These are phyloP conservation scores for Sporothrix curviconia DNA, from an alignment of 2,329 filamentous ascomycete species.

Conservation along the genomic window DNA sequence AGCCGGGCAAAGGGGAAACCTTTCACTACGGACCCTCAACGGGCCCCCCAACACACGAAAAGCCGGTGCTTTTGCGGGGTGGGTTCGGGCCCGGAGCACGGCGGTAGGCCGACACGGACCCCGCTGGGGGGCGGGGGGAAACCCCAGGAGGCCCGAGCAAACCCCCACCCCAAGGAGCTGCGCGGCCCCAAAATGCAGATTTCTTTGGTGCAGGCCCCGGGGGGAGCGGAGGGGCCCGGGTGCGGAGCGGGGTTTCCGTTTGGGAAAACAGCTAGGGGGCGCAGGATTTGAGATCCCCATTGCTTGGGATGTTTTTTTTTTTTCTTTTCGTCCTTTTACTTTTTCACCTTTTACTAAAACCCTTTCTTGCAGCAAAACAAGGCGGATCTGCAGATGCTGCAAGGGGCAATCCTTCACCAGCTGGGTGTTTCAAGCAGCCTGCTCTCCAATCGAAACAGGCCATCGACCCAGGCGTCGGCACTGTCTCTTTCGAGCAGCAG, in stretches of 20 bases:
- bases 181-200: conserved; percentile 83
- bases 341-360: not conserved
- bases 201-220: conserved; percentile 76
- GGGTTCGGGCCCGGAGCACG: conserved; percentile 21
- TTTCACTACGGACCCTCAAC: conserved; percentile 20
- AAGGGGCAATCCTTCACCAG: conserved; percentile 69
- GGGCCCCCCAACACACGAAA: conserved; percentile 10
- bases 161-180: conserved; percentile 67
- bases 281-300: conserved; percentile 76
- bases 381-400: conserved; percentile 78
- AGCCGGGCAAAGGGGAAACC: conserved; percentile 30
- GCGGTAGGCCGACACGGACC: conserved; percentile 46
- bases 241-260: conserved; percentile 78
- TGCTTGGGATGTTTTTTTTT: conserved; percentile 66
- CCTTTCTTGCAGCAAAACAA: conserved; percentile 65
- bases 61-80: conserved; percentile 22
- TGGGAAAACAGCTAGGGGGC: conserved; percentile 77
- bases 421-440: conserved; percentile 32
- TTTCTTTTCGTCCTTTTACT: not conserved
- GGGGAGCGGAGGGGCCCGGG: conserved; percentile 72
- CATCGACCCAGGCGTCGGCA: conserved; percentile 23
- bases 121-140: too few relatives aligned
- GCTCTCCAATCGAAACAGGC: conserved; percentile 4
- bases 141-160: too few relatives aligned
- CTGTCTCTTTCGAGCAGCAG: conserved; percentile 35